phyloP scores from a whole-genome alignment of 306 rosid species.

The Macrotyloma uniflorum region DNA sequence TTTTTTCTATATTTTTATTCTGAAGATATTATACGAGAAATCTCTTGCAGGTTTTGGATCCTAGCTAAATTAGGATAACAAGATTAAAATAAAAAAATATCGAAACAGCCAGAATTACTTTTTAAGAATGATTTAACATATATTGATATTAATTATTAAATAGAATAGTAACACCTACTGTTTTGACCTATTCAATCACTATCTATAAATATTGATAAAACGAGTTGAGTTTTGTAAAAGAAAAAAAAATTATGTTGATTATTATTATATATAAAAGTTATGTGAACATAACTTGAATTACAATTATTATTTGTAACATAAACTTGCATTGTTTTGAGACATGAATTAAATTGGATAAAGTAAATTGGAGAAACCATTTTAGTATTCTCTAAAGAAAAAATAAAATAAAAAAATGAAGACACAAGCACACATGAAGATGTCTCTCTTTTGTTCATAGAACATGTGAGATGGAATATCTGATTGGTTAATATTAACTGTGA shows the following conservation, averaged over 20 bases:
- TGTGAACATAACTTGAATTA: too few species aligned
- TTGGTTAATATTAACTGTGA: constrained; percentile 38
- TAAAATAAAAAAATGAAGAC: not conserved
- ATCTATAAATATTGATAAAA: not conserved
- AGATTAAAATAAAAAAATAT: not conserved
- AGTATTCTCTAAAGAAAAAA: constrained; percentile 1
- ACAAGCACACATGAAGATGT: constrained; percentile 49
- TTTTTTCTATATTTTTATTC: constrained; percentile 2
- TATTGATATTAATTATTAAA: not conserved
- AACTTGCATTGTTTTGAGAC: too few species aligned
- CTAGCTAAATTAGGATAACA: not conserved
- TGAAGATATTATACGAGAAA: not conserved
- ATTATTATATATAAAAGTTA: too few species aligned
- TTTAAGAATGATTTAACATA: not conserved
- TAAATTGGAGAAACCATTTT: constrained; percentile 33
- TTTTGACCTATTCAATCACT: not conserved
- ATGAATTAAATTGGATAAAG: constrained; percentile 30
- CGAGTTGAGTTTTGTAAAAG: not conserved
- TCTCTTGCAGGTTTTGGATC: not conserved
- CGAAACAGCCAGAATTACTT: not conserved
- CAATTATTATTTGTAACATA: too few species aligned
- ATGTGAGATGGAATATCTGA: constrained; percentile 42
- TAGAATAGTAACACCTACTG: not conserved
- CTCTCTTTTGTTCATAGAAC: constrained; percentile 39
- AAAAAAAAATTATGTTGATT: not conserved